Evolutionary conservation across 148 eudicot species (phyloP).

Genomic region (Nyssa sinensis): DNA sequence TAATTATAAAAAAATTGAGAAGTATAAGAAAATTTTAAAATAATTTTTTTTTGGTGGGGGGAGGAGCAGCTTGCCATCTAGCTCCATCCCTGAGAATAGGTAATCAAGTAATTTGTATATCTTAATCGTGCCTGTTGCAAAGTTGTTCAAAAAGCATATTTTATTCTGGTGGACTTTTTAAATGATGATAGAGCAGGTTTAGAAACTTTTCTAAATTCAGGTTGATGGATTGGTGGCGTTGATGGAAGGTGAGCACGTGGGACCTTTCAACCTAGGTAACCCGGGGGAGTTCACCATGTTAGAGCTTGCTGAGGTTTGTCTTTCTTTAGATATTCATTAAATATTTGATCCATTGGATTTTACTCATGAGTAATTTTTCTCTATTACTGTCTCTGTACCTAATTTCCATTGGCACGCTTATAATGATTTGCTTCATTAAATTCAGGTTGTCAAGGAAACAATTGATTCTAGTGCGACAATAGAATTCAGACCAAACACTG

Average conservation of each 20-base stretch:
- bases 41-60: too few relatives aligned
- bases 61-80: too few relatives aligned
- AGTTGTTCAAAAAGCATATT: neutral
- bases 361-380: neutral
- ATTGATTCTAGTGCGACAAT: conserved; percentile 78
- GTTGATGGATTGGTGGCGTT: conserved; percentile 82
- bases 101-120: neutral
- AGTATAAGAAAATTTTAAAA: too few relatives aligned
- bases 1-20: too few relatives aligned
- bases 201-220: conserved; percentile 29
- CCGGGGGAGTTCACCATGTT: conserved; percentile 95
- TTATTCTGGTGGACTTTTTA: neutral
- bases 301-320: conserved; percentile 84
- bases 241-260: conserved; percentile 89
- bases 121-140: neutral
- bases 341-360: neutral
- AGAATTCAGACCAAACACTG: conserved; percentile 64
- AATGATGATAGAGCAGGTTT: neutral
- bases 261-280: conserved; percentile 87
- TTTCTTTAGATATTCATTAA: neutral
- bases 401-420: neutral
- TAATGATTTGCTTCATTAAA: neutral
- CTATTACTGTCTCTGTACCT: neutral
- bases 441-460: conserved; percentile 77
- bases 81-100: too few relatives aligned